These are phyloP conservation scores for Spergularia bocconei DNA, from an alignment of 148 eudicot genomes.

Conservation along the genomic window DNA sequence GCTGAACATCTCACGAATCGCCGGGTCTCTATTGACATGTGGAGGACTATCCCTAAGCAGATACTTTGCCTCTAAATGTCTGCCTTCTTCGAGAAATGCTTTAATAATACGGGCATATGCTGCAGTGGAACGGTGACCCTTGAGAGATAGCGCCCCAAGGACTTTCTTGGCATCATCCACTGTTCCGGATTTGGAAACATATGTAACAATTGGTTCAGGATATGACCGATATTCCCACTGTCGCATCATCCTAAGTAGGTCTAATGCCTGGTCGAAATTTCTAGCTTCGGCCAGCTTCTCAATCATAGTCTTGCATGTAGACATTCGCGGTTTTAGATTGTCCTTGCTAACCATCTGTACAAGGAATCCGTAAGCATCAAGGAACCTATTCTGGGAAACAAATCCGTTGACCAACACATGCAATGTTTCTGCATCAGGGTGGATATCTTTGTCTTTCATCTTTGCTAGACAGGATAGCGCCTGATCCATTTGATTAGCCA, in stretches of 20 bases:
- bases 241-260: slow-evolving; percentile 67
- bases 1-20: too few species aligned
- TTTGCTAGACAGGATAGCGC: slow-evolving; percentile 56
- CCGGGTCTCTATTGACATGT: too few species aligned
- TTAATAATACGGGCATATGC: slow-evolving; percentile 51
- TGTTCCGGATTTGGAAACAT: slow-evolving; percentile 62
- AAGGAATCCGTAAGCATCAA: slow-evolving; percentile 59
- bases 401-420: slow-evolving; percentile 63
- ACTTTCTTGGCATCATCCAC: slow-evolving; percentile 66
- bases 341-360: slow-evolving; percentile 55
- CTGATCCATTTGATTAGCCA: slow-evolving; percentile 49
- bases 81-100: slow-evolving; percentile 60
- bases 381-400: slow-evolving; percentile 35
- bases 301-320: slow-evolving; percentile 64
- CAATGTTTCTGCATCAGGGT: slow-evolving; percentile 69
- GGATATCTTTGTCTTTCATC: slow-evolving; percentile 55
- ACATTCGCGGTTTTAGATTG: slow-evolving; percentile 67
- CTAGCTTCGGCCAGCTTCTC: slow-evolving; percentile 48
- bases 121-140: slow-evolving; percentile 45
- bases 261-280: slow-evolving; percentile 62
- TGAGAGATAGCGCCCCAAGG: slow-evolving; percentile 41
- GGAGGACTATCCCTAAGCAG: too few species aligned
- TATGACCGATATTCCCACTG: slow-evolving; percentile 61
- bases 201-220: slow-evolving; percentile 53
- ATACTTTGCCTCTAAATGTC: slow-evolving; percentile 51